Conservation (phyloP, 768 basidiomycete species). For the Pleurotus eryngii region DNA sequence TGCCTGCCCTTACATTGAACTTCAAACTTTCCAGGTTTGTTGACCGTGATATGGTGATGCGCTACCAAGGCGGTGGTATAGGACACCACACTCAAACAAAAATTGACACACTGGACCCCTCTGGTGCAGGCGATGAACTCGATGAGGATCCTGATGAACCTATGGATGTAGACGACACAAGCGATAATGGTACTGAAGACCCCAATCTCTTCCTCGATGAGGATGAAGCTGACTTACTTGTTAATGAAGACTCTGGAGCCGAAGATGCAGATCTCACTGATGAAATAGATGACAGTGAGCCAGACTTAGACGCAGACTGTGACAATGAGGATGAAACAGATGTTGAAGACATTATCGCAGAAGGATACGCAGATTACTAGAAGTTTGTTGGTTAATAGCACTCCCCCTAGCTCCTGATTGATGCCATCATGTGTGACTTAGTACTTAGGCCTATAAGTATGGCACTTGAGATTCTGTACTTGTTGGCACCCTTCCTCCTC, state of each 20-base stretch:
- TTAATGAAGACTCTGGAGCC: background rate
- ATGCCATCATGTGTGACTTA: background rate
- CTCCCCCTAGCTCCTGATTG: background rate
- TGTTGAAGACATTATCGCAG: conserved; percentile 6
- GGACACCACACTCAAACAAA: conserved; percentile 16
- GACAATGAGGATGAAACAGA: conserved; percentile 9
- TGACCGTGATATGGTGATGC: conserved; percentile 27
- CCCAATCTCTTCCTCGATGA: background rate
- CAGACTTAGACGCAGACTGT: conserved; percentile 6
- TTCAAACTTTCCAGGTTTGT: conserved; percentile 13
- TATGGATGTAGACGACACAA: background rate
- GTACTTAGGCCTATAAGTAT: no score
- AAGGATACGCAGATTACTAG: background rate
- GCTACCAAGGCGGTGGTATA: conserved; percentile 18
- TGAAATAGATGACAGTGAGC: background rate
- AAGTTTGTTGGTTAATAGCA: conserved; percentile 8
- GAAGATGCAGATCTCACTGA: background rate
- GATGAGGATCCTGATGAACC: background rate
- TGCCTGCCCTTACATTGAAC: background rate
- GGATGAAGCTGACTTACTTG: background rate
- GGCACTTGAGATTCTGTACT: no score
- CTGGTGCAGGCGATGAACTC: conserved; percentile 12
- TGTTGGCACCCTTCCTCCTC: background rate
- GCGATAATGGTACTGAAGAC: background rate
- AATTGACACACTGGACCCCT: conserved; percentile 14